Conservation (phyloP, 495 filamentous ascomycete genomes). For the Cenococcum geophilum region DNA sequence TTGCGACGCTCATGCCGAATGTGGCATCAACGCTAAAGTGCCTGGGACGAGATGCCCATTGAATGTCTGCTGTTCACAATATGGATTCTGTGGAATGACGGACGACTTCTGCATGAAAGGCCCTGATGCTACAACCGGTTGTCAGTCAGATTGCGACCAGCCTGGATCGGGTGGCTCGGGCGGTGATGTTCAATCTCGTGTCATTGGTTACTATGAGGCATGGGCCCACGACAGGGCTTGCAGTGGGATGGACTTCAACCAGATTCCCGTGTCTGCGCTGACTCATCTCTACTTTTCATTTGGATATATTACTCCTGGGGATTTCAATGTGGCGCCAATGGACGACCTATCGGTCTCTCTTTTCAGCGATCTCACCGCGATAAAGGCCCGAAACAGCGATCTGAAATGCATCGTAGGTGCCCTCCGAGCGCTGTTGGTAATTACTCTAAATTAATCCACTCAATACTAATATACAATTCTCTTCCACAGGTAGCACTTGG, state of each 20-base stretch:
- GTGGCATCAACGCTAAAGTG: neutral
- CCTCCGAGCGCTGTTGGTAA: too few species aligned
- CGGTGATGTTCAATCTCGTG: neutral
- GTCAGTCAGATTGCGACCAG: conserved; percentile 32
- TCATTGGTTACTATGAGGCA: conserved; percentile 34
- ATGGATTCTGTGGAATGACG: conserved; percentile 37
- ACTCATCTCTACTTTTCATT: conserved; percentile 22
- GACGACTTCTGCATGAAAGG: conserved; percentile 43
- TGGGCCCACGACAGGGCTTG: conserved; percentile 19
- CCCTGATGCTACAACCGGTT: too few species aligned
- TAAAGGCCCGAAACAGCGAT: neutral
- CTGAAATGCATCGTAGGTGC: neutral
- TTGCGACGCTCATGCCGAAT: neutral
- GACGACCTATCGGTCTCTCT: neutral
- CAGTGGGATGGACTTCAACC: conserved; percentile 6
- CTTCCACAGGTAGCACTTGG: neutral
- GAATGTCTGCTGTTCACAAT: conserved; percentile 31
- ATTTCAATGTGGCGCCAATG: neutral
- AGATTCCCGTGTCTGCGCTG: conserved; percentile 2
- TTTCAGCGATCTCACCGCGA: neutral
- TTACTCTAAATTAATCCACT: too few species aligned
- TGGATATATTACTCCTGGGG: conserved; percentile 9
- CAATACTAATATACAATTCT: too few species aligned
- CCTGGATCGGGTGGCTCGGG: neutral
- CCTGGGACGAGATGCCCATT: conserved; percentile 15